Evolutionary conservation across 2,329 filamentous ascomycete genomes (phyloP), one percentile per base, ranked within the genome.

Genomic region (Ophiostoma pallidulum): DNA sequence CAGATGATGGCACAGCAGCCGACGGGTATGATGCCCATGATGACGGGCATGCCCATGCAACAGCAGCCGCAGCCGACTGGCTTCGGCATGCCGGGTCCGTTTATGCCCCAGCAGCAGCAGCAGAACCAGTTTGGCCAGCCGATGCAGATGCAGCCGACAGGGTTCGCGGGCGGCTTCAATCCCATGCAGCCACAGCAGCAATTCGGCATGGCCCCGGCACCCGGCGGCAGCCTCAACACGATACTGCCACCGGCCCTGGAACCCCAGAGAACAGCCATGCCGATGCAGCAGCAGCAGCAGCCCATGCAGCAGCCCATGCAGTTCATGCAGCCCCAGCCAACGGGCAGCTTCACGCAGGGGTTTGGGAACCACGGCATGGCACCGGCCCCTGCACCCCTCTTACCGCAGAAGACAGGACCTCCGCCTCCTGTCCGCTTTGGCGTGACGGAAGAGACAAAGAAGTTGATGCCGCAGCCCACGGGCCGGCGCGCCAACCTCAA

Each of bases 351-450:
- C 66, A 68, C 41, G 54, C 64, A 64, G 53, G 62, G 64, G 22
- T 74, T 64, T 50, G 61, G 60, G 67, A 68, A 44, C 56, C 64
- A 65, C 53, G 62, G 64, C 31, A 73, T 64, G 51, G 59, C 64
- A 9, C 48, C 41, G 13, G 28, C 75, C n/a, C 62, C 72, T 39
- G 69, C 78, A 41, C 82, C 85, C 50, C 66, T 91, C 47, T 67
- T 82, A 53, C 78, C 87, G 39, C 87, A 94, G 62, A 82, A 85
- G 70, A 94, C 87, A 8, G 87, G 87, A 0, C 92, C 92, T 7
- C 73, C 91, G 18, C 92, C 92, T 39, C 80, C 88, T 20, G 83
- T 98, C 16, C 79, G 88, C 51, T 98, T 98, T 63, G 92, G 92
- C 33, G 82, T 94, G 31, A 74, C 78, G 49, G 70, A 73, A 24